Conservation (phyloP, 73 alveolate genomes). For the Symbiodinium pilosum region DNA sequence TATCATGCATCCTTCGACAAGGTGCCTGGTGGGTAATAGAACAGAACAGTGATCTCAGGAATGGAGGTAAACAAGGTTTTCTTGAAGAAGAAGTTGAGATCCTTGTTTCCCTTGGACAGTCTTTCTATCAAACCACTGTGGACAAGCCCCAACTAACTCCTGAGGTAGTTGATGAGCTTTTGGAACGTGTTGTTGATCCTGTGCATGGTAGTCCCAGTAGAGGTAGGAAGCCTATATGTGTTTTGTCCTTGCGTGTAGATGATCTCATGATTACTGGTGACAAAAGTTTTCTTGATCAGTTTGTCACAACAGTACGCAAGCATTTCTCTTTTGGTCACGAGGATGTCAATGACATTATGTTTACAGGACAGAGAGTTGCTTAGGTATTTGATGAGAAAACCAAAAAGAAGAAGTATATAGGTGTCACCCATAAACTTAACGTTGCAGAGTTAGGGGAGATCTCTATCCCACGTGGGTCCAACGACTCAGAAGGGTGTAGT, state of each 20-base stretch:
- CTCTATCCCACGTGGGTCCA: background rate
- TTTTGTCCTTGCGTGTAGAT: background rate
- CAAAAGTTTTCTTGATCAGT: background rate
- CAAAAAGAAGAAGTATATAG: background rate
- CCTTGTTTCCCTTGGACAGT: background rate
- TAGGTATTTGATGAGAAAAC: background rate
- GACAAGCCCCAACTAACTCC: background rate
- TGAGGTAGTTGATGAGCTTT: background rate
- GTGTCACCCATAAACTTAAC: background rate
- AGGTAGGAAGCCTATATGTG: background rate
- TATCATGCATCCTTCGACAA: background rate
- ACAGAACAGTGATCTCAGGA: background rate
- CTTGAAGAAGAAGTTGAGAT: constrained; percentile 26
- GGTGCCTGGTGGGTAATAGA: constrained; percentile 30
- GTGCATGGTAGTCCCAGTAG: background rate
- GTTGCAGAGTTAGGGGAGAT: background rate
- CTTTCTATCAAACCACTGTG: background rate
- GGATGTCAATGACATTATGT: constrained; percentile 1
- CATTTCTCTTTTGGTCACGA: background rate
- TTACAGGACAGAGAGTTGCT: background rate
- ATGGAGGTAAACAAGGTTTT: background rate
- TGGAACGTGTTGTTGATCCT: constrained; percentile 23
- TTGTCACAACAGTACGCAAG: background rate
- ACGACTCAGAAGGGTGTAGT: background rate
- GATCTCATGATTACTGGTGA: background rate